A percentile compares a stretch with the other conserved stretches of the same genome.
phyloP scores from a whole-genome alignment of 306 rosid species.

The Sophora flavescens region DNA sequence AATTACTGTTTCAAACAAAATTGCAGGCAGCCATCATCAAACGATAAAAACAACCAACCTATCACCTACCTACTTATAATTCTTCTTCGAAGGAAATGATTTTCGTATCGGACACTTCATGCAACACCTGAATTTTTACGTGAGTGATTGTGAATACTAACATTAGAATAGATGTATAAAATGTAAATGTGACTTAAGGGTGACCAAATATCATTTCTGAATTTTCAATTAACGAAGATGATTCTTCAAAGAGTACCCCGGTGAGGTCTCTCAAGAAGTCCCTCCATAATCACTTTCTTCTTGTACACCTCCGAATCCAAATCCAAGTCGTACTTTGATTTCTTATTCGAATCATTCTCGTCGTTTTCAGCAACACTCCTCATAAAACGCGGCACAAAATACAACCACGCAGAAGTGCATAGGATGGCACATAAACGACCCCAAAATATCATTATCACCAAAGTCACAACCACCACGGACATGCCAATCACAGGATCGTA shows the following conservation, averaged over 20 bases:
- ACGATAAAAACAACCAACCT: conserved; percentile 1
- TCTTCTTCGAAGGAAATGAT: background rate
- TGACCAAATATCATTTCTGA: too few species aligned
- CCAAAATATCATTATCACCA: conserved; percentile 63
- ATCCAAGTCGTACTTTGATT: conserved; percentile 32
- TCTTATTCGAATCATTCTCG: background rate
- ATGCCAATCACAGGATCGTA: conserved; percentile 58
- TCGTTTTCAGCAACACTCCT: background rate
- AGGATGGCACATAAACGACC: conserved; percentile 78
- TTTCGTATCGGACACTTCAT: too few species aligned
- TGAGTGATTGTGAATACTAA: too few species aligned
- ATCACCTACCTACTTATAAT: background rate
- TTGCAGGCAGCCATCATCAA: conserved; percentile 12
- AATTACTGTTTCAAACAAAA: background rate
- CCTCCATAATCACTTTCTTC: conserved; percentile 57
- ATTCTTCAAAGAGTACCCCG: background rate
- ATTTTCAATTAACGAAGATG: too few species aligned
- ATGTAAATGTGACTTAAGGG: too few species aligned
- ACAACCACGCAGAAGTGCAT: conserved; percentile 74
- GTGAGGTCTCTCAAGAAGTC: conserved; percentile 56
- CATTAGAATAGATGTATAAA: too few species aligned
- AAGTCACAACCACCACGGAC: conserved; percentile 60
- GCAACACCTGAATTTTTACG: too few species aligned
- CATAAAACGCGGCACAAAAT: conserved; percentile 55
- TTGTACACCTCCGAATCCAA: conserved; percentile 54